These are phyloP conservation scores for Pichia deserticola DNA, from an alignment of 805 yeast species.

Conservation along the genomic window DNA sequence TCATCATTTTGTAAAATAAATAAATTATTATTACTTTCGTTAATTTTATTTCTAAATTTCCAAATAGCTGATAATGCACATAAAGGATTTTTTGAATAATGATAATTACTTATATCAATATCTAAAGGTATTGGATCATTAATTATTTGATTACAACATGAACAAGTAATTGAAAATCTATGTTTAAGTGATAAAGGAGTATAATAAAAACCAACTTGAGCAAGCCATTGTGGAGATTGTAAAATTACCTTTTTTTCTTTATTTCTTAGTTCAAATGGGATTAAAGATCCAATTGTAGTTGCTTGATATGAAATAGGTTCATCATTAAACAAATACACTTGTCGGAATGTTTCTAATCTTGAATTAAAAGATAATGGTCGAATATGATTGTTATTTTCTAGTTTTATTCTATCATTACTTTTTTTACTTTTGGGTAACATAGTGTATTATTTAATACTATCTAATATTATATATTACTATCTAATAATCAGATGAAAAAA, in stretches of 20 bases:
- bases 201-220: slow-evolving; percentile 10
- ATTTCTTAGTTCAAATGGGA: slow-evolving; percentile 1
- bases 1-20: not conserved
- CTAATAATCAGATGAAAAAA: no score
- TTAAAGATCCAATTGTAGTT: not conserved
- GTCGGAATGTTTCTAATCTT: slow-evolving; percentile 1
- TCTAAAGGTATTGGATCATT: slow-evolving; percentile 5
- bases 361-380: slow-evolving; percentile 2
- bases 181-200: slow-evolving; percentile 7
- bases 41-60: slow-evolving; percentile 3
- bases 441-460: no score
- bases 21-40: not conserved
- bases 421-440: no score
- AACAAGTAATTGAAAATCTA: slow-evolving; percentile 7
- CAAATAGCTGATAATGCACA: slow-evolving; percentile 9
- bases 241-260: not conserved
- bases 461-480: no score
- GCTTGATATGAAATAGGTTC: slow-evolving; percentile 6
- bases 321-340: slow-evolving; percentile 2
- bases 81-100: slow-evolving; percentile 1
- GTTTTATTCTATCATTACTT: no score
- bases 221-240: slow-evolving; percentile 6
- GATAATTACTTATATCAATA: slow-evolving; percentile 1
- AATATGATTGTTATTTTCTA: no score
- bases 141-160: slow-evolving; percentile 4